Percentiles rank a stretch among this genome's conserved stretches.
These are phyloP conservation scores for Pestalotiopsis sp. DNA, from an alignment of 2,329 filamentous ascomycete species.

Conservation along the genomic window DNA sequence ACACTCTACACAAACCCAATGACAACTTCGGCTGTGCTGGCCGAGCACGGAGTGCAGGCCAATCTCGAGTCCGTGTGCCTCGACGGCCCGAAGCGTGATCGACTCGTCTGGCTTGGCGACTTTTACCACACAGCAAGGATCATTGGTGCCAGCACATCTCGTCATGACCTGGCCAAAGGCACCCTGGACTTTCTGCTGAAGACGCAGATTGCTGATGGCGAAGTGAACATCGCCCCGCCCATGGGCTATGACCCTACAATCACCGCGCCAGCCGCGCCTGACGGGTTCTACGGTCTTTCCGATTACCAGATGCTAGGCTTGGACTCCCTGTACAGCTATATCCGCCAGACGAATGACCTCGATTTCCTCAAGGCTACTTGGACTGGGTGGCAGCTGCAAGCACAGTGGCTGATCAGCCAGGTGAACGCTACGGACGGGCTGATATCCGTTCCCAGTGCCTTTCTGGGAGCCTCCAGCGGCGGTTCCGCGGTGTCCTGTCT, in stretches of 20 bases:
- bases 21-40: conserved; percentile 27
- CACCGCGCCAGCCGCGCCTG: not conserved
- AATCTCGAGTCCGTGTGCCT: conserved; percentile 39
- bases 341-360: conserved; percentile 20
- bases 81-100: conserved; percentile 43
- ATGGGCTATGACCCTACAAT: conserved; percentile 18
- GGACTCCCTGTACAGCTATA: conserved; percentile 18
- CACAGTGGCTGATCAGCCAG: conserved; percentile 16
- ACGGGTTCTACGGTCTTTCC: conserved; percentile 8
- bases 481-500: conserved; percentile 20
- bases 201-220: conserved; percentile 15
- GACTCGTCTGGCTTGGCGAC: conserved; percentile 43
- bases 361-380: conserved; percentile 18
- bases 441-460: conserved; percentile 15
- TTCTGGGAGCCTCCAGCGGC: conserved; percentile 16
- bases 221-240: conserved; percentile 15
- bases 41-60: conserved; percentile 37
- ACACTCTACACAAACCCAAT: conserved; percentile 34
- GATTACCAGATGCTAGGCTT: conserved; percentile 26
- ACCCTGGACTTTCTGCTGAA: conserved; percentile 33
- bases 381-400: conserved; percentile 16
- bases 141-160: conserved; percentile 35
- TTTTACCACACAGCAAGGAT: conserved; percentile 43
- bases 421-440: conserved; percentile 19
- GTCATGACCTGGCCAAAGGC: conserved; percentile 36